phyloP scores from a whole-genome alignment of 2,329 filamentous ascomycete species.

The Aspergillus costaricaensis region DNA sequence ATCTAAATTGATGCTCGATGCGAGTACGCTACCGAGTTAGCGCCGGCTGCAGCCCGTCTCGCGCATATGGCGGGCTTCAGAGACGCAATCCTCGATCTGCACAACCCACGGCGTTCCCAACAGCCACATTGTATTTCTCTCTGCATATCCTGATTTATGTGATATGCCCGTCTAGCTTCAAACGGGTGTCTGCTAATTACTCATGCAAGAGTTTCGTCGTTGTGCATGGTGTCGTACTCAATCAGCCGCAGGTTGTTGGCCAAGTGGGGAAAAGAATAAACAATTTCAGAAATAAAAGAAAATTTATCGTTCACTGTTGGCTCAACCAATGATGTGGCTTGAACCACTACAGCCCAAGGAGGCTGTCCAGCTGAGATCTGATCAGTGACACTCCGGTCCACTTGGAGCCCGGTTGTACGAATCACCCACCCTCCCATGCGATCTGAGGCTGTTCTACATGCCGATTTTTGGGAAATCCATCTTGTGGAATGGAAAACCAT shows the following conservation, averaged over 20 bases:
- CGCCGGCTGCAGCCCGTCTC: constrained; percentile 2
- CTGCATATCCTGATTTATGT: too few species aligned
- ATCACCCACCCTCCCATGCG: neutral
- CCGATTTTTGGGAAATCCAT: neutral
- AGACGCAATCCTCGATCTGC: neutral
- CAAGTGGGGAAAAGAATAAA: too few species aligned
- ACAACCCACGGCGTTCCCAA: neutral
- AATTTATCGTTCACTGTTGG: too few species aligned
- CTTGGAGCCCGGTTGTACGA: neutral
- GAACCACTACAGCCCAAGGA: neutral
- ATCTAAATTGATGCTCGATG: constrained; percentile 5
- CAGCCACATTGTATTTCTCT: neutral
- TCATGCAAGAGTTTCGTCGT: too few species aligned
- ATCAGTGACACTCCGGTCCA: constrained; percentile 2
- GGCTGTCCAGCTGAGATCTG: neutral
- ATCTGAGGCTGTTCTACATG: neutral
- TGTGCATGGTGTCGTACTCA: neutral
- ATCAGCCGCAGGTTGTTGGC: neutral
- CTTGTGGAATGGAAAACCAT: neutral
- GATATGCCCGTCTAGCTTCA: too few species aligned
- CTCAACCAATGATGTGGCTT: neutral
- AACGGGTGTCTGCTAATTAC: too few species aligned
- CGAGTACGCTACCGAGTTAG: neutral
- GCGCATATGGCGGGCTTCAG: neutral
- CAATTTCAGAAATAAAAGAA: too few species aligned